These are phyloP conservation scores for Pseudozyma sp. DNA, from an alignment of 1,284 basidiomycete genomes.

Conservation along the genomic window DNA sequence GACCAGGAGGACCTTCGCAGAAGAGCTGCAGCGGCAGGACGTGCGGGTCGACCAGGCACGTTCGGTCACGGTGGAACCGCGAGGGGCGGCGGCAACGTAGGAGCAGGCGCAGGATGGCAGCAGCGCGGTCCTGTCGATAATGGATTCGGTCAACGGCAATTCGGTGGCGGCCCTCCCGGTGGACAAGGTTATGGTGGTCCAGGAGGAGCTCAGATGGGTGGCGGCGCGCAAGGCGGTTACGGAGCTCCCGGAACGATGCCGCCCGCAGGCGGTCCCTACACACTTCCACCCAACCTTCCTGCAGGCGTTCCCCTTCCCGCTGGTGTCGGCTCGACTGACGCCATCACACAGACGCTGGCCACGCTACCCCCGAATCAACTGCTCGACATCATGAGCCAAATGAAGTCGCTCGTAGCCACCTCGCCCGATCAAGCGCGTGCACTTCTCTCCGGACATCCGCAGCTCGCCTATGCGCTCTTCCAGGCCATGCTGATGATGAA, in stretches of 20 bases:
- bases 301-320: slow-evolving; percentile 81
- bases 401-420: slow-evolving; percentile 93
- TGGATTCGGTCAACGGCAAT: slow-evolving; percentile 33
- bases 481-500: slow-evolving; percentile 94
- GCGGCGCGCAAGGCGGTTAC: slow-evolving; percentile 26
- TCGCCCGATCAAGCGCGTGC: slow-evolving; percentile 89
- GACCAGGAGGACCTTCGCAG: slow-evolving; percentile 50
- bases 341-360: slow-evolving; percentile 87
- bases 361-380: slow-evolving; percentile 85
- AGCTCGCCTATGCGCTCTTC: slow-evolving; percentile 94
- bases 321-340: slow-evolving; percentile 83
- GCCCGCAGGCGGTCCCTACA: slow-evolving; percentile 38
- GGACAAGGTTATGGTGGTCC: slow-evolving; percentile 23
- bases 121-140: slow-evolving; percentile 30
- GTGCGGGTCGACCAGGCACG: slow-evolving; percentile 43
- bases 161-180: slow-evolving; percentile 18
- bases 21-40: slow-evolving; percentile 38
- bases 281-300: slow-evolving; percentile 77
- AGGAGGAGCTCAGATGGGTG: slow-evolving; percentile 9
- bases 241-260: slow-evolving; percentile 39
- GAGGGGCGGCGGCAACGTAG: slow-evolving; percentile 17
- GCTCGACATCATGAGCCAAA: slow-evolving; percentile 94
- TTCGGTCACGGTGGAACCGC: slow-evolving; percentile 38
- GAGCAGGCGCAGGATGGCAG: slow-evolving; percentile 28
- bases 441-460: slow-evolving; percentile 85